Evolutionary conservation across 371 early-diverging fungal species (phyloP).

Genomic region (Mucor saturninus): DNA sequence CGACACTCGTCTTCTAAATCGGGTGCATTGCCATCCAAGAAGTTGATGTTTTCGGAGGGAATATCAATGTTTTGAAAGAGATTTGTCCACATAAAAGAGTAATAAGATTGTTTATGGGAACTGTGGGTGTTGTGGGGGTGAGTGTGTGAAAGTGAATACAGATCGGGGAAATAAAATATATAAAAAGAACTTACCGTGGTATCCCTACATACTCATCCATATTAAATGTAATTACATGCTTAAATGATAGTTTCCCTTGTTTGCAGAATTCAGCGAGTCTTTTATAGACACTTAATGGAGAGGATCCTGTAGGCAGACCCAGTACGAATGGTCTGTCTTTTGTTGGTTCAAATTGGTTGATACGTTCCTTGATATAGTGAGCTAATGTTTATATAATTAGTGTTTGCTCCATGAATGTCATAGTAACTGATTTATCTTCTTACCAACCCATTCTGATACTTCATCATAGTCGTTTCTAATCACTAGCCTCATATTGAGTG

Average conservation of each 20-base stretch:
- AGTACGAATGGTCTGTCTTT: slow-evolving; percentile 80
- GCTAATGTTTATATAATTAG: slow-evolving; percentile 45
- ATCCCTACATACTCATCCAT: slow-evolving; percentile 75
- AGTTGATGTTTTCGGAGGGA: slow-evolving; percentile 76
- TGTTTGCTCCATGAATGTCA: not conserved
- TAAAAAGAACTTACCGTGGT: slow-evolving; percentile 29
- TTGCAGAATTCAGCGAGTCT: slow-evolving; percentile 65
- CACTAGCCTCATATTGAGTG: slow-evolving; percentile 69
- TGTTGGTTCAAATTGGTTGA: slow-evolving; percentile 79
- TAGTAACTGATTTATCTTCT: not conserved
- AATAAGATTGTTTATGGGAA: slow-evolving; percentile 85
- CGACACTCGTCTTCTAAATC: slow-evolving; percentile 82
- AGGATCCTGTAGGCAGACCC: slow-evolving; percentile 87
- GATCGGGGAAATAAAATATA: slow-evolving; percentile 7
- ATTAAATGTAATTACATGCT: slow-evolving; percentile 72
- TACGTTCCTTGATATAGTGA: slow-evolving; percentile 81
- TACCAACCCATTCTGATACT: slow-evolving; percentile 70
- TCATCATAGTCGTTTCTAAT: slow-evolving; percentile 72
- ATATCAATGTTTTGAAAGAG: slow-evolving; percentile 87
- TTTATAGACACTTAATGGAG: slow-evolving; percentile 78
- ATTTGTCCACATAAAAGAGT: slow-evolving; percentile 88
- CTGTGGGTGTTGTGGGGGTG: slow-evolving; percentile 22
- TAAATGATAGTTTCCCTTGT: slow-evolving; percentile 65
- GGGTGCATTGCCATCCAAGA: slow-evolving; percentile 83
- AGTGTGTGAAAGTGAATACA: slow-evolving; percentile 2